Percentiles rank a stretch among this genome's conserved stretches.
These are phyloP conservation scores for Aegle marmelos DNA, from an alignment of 345 rosid genomes.

Conservation along the genomic window DNA sequence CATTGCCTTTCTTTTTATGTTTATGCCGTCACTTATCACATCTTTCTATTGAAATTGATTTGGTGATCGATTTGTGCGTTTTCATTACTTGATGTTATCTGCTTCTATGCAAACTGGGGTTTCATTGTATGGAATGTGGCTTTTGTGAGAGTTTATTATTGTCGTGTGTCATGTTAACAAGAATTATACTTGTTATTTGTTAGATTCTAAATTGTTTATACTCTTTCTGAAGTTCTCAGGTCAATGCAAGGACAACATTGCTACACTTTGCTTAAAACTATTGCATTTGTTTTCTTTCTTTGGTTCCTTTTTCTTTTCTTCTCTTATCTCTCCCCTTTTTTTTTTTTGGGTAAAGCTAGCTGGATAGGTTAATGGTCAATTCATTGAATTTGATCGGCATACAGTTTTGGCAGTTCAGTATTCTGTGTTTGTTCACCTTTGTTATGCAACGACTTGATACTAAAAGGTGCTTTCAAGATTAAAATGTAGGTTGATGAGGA, in stretches of 20 bases:
- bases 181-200: neutral
- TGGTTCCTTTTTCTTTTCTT: neutral
- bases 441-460: conserved; percentile 8
- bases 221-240: neutral
- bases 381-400: neutral
- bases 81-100: neutral
- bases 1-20: neutral
- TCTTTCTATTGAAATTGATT: neutral
- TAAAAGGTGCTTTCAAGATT: conserved; percentile 22
- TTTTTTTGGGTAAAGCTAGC: neutral
- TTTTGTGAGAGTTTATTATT: neutral
- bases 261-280: neutral
- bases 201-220: neutral
- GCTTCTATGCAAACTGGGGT: neutral
- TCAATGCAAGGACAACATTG: neutral
- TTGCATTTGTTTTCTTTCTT: neutral
- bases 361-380: neutral
- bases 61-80: neutral
- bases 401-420: conserved; percentile 3
- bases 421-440: neutral
- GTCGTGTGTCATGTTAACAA: neutral
- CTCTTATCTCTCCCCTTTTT: neutral
- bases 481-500: conserved; percentile 80
- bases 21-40: neutral
- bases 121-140: neutral